These are phyloP conservation scores for Senecio squalidus DNA, from an alignment of 140 eudicot genomes.

Conservation along the genomic window DNA sequence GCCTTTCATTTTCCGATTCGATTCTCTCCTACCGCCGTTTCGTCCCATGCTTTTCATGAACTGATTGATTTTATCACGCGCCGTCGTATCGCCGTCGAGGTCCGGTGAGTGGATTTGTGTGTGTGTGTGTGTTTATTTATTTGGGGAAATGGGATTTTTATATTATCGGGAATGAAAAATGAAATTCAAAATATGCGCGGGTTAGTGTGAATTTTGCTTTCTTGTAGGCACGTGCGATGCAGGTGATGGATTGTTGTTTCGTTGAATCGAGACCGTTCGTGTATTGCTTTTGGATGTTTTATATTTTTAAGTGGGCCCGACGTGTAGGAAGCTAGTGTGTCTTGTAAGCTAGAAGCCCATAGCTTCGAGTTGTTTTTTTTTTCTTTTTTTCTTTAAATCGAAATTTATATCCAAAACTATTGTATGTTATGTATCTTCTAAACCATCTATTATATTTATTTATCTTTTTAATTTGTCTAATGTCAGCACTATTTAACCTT, in stretches of 20 bases:
- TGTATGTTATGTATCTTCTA: too few species aligned
- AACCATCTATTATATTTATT: too few species aligned
- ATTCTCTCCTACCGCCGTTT: constrained; percentile 25
- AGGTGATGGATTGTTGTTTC: too few species aligned
- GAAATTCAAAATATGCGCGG: constrained; percentile 31
- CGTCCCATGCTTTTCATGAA: constrained; percentile 46
- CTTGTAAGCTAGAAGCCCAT: not conserved
- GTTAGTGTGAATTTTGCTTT: constrained; percentile 3
- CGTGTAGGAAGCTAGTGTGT: not conserved
- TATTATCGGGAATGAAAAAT: not conserved
- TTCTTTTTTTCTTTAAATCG: too few species aligned
- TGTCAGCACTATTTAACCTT: too few species aligned
- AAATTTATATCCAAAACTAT: too few species aligned
- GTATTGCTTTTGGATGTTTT: not conserved
- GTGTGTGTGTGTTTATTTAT: not conserved
- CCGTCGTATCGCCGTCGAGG: too few species aligned
- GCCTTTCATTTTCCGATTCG: constrained; percentile 35
- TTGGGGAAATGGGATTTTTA: not conserved
- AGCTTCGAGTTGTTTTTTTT: not conserved
- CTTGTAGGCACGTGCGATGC: constrained; percentile 11
- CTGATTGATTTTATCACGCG: not conserved
- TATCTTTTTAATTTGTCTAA: too few species aligned
- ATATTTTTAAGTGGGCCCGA: not conserved
- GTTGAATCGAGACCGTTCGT: constrained; percentile 18
- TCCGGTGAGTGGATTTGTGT: too few species aligned